Evolutionary conservation across 2,329 filamentous ascomycete genomes (phyloP), one percentile per base, ranked within the genome.

Genomic region (Ophiostoma fasciatum): DNA sequence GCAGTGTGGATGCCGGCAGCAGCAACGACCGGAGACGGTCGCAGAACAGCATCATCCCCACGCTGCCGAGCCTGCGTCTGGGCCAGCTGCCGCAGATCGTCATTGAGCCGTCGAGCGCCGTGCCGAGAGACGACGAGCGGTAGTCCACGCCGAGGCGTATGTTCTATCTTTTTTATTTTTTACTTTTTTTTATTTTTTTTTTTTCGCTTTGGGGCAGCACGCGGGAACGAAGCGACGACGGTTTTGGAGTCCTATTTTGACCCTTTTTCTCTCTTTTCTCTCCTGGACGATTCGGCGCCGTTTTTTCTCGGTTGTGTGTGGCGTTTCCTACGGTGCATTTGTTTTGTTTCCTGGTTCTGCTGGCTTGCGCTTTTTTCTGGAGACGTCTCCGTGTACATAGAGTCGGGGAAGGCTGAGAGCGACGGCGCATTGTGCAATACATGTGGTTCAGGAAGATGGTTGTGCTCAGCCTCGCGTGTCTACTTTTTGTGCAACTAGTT

Each of bases 41-140:
- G 11, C 56, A 57, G 27, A 54, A 58, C 5, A 57, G 57, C 14
- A 58, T 55, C 1, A 47, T 54, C 7, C 65, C 66, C 0, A 66
- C 63, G 42, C 52, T 74, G 32, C 69, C 71, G 3, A 71, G 64
- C 45, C 46, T 75, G 44, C 59, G 61, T 32, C 55, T 74, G 22
- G 47, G 51, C 14, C 50, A 49, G 20, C 51, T 76, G 19, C 72
- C 72, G 4, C 63, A 66, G 44, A 77, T 77, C 47, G 63, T 74
- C 19, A 64, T 74, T 32, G 66, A 75, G 46, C 66, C 66, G n/a
- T 66, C 61, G 18, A 62, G 57, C 28, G 57, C 57, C 5, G 49
- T 48, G 33, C 54, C 58, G 13, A 31, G 44, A 14, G 46, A 49
- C 8, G 31, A 37, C 17, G 33, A 40, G 18, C 28, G 34, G 14